Evolutionary conservation across 2,329 filamentous ascomycete genomes (phyloP), one percentile per base, ranked within the genome.

Genomic region (Aureobasidium sp.): DNA sequence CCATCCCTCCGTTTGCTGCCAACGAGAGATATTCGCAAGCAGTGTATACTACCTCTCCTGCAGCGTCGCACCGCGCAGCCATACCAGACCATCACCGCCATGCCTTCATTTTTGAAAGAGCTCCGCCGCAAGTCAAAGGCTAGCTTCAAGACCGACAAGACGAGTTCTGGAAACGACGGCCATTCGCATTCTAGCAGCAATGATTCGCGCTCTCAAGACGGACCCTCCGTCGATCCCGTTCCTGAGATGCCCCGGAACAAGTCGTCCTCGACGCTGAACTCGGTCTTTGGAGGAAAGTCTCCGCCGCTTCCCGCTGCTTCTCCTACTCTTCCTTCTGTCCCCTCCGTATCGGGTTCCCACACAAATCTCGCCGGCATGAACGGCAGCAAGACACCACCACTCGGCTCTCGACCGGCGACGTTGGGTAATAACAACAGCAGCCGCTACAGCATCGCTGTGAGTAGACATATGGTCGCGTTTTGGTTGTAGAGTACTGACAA

Each of bases 51-150:
- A n/a, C 47, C 27, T 43, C 51, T 15, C 13, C 31, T n/a, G 27
- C 51, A 21, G 51, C 51, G 37, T 55, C 33, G 38, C 27, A 42
- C 27, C 19, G 25, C 3, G 2, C n/a, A 4, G 25, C 51, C 11
- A 31, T 23, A 19, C 19, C 17, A 21, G 23, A 38, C 31, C 10
- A 54, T 46, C 45, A 61, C 33, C 13, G 47, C 33, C 47, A 78
- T 78, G 76, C 76, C 76, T 70, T 77, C 86, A 45, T 89, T 95
- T 70, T 80, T 94, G 68, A 89, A 84, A 74, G 85, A 87, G 69
- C 64, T 69, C 47, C 87, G 89, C 67, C 84, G 89, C 67, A 86
- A 87, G 67, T 94, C 89, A 60, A 86, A 81, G 72, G 82, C 85
- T 63, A 91, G 85, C 77, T 87, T 91, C 74, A 84, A 82, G 62